A percentile compares a stretch with the other conserved stretches of the same genome.
Evolutionary conservation across 140 eudicot genomes (phyloP).

Genomic region (Senecio squalidus): DNA sequence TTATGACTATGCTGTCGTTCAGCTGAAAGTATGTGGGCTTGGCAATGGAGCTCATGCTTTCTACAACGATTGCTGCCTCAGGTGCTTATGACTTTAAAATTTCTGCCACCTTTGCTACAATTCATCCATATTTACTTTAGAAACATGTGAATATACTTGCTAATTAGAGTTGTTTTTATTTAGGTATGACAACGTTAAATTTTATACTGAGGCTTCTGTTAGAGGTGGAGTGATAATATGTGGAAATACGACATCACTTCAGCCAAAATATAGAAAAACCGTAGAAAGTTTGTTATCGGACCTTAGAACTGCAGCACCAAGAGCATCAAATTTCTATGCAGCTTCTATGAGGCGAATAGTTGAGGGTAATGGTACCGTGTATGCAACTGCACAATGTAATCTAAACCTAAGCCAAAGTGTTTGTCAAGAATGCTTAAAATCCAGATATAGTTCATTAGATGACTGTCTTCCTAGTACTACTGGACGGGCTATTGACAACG

Average conservation of each 20-base stretch:
- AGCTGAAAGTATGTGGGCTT: constrained; percentile 30
- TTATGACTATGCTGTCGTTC: constrained; percentile 32
- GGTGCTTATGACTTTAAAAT: constrained; percentile 15
- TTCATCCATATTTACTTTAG: no score
- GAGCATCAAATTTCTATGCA: constrained; percentile 30
- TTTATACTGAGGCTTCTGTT: constrained; percentile 30
- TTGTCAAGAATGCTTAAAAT: constrained; percentile 38
- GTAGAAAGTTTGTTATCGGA: constrained; percentile 25
- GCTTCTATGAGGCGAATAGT: constrained; percentile 23
- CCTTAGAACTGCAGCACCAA: constrained; percentile 35
- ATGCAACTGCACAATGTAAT: constrained; percentile 47
- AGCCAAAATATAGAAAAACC: constrained; percentile 10
- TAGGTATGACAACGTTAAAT: constrained; percentile 42
- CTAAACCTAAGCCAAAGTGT: constrained; percentile 28
- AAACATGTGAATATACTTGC: no score
- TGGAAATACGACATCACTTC: constrained; percentile 29
- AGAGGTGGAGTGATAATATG: constrained; percentile 33
- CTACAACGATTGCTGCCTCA: constrained; percentile 42
- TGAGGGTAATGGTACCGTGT: constrained; percentile 21
- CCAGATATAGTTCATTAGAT: constrained; percentile 22
- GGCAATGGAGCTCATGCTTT: constrained; percentile 42
- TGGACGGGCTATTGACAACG: constrained; percentile 38
- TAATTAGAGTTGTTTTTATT: background rate
- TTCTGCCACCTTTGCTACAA: no score
- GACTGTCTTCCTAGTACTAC: constrained; percentile 31